Base-by-base conservation (phyloP, 2,329 filamentous ascomycete species). In the Sporothrix humicola region DNA sequence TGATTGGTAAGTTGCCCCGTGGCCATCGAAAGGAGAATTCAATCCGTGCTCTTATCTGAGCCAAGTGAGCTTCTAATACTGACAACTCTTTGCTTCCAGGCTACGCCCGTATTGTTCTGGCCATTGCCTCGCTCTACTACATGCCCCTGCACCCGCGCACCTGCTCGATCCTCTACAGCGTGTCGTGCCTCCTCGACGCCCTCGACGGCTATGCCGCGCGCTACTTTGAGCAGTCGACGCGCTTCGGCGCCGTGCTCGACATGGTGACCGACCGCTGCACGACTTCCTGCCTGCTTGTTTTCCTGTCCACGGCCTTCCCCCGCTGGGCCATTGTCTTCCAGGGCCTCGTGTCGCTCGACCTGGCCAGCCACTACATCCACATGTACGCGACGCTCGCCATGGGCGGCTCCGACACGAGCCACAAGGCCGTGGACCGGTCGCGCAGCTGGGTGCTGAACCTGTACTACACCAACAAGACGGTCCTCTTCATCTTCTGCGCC, bases 191-290 rank as follows among this genome's bases (percentile, higher is more conserved):
- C 61, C 92, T 99, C 77, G 96, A 99, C 81, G 96, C 95, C 63
- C 89, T 98, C 76, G 96, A 99, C 81, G 96, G 96, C 78, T 92
- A 95, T 79, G 95, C 95, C n/a, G 96, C 96, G 73, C 91, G 93
- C 66, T 86, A 89, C 91, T 95, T 89, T 81, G 90, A 97, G 79
- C 96, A 99, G 83, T 95, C 93, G 52, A 98, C 96, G 72, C 93
- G 93, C 77, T 99, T 99, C 82, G 96, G 96, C 76, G 96, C 95
- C 46, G 95, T 99, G 48, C 88, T 99, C 76, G 96, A 99, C 85
- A 99, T 99, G 96, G 95, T 99, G 75, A 99, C 96, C 20, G 96
- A 99, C 83, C 92, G 96, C 75, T 98, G 96, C 86, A 98, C 95
- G 44, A 99, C 96, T 2, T 91, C 95, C 2, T 99, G 96, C 82